phyloP scores from a whole-genome alignment of 176 grass and related monocot genomes.

The Pontederia paniculata region DNA sequence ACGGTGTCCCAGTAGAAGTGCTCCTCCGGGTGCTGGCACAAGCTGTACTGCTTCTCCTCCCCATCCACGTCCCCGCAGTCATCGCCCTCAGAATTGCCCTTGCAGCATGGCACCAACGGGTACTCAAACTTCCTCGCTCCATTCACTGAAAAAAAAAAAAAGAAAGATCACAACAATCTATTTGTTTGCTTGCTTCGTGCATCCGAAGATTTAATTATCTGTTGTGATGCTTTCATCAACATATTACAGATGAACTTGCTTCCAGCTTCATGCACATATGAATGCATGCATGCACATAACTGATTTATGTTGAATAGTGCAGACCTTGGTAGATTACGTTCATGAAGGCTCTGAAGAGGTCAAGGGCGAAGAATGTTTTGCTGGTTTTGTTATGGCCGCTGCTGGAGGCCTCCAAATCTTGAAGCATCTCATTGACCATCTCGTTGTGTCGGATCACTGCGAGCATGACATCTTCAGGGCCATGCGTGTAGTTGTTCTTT shows the following conservation, averaged over 20 bases:
- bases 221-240: not conserved
- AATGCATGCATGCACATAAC: not conserved
- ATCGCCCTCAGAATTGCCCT: slow-evolving; percentile 27
- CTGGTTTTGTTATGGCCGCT: not conserved
- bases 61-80: slow-evolving; percentile 69
- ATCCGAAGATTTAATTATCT: not conserved
- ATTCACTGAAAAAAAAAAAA: not conserved
- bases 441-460: slow-evolving; percentile 44
- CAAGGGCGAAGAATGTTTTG: slow-evolving; percentile 41
- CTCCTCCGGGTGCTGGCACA: slow-evolving; percentile 30
- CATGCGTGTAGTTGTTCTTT: slow-evolving; percentile 34
- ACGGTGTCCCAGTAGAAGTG: slow-evolving; percentile 83
- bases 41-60: slow-evolving; percentile 34
- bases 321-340: slow-evolving; percentile 11
- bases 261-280: no score
- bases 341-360: slow-evolving; percentile 45
- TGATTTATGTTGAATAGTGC: no score
- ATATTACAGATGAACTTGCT: not conserved
- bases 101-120: slow-evolving; percentile 50
- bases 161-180: not conserved
- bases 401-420: slow-evolving; percentile 18
- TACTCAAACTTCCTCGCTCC: slow-evolving; percentile 20
- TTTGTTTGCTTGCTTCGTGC: not conserved
- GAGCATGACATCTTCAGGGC: slow-evolving; percentile 32
- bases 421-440: slow-evolving; percentile 27